These are phyloP conservation scores for Colletotrichum scovillei DNA, from an alignment of 2,329 filamentous ascomycete species.

Conservation along the genomic window DNA sequence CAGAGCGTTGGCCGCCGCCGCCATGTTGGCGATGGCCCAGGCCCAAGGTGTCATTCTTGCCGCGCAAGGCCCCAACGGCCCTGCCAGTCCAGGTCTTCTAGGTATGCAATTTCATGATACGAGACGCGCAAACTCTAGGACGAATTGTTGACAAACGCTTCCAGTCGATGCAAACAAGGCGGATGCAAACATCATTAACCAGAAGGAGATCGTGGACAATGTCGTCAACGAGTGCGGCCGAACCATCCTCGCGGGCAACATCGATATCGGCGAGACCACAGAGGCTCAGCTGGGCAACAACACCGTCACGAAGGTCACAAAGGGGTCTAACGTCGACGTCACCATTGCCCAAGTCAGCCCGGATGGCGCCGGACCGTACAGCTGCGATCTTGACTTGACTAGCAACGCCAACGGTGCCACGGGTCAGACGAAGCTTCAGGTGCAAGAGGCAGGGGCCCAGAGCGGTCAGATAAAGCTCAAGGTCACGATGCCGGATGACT, in stretches of 20 bases:
- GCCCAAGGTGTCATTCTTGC: constrained; percentile 60
- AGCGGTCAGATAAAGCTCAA: constrained; percentile 67
- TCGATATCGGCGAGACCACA: constrained; percentile 68
- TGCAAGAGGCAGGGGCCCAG: constrained; percentile 67
- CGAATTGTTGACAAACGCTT: constrained; percentile 66
- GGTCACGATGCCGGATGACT: constrained; percentile 60
- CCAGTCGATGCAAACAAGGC: constrained; percentile 71
- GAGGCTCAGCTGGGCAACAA: constrained; percentile 60
- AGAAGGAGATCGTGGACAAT: constrained; percentile 63
- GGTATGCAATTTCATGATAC: constrained; percentile 43
- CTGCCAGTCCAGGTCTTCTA: constrained; percentile 59
- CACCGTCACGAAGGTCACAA: constrained; percentile 60
- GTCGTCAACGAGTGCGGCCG: constrained; percentile 71
- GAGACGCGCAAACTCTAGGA: constrained; percentile 56
- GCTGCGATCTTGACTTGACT: constrained; percentile 63
- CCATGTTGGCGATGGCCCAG: constrained; percentile 48
- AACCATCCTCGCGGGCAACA: constrained; percentile 69
- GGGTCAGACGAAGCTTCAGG: constrained; percentile 57
- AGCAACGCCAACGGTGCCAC: constrained; percentile 57
- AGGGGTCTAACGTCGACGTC: constrained; percentile 56
- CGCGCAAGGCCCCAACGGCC: constrained; percentile 57
- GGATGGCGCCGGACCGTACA: constrained; percentile 65
- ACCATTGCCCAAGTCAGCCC: constrained; percentile 66
- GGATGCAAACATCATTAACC: constrained; percentile 72
- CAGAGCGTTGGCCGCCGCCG: constrained; percentile 46